Base-by-base conservation (phyloP, 2,329 filamentous ascomycete genomes). In the Pseudopyrenochaeta lycopersici region DNA sequence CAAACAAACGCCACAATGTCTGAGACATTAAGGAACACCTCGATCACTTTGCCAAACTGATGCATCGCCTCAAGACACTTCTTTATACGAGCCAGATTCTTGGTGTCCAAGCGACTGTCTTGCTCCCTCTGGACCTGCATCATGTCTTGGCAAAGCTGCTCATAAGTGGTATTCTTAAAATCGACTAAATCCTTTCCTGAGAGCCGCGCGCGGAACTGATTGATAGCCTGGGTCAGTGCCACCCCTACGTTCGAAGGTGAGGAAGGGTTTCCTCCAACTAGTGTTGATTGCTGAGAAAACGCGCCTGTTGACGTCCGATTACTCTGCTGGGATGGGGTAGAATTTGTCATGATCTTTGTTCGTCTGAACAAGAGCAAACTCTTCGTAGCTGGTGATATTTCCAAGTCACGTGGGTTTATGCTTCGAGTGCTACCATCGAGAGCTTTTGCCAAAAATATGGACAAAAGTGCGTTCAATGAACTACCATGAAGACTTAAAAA, bases 31-130 rank as follows among this genome's bases (percentile, higher is more conserved):
- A 72, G 36, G 54, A 75, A 77, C 1, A 74, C 63, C 27, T 76
- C 70, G 6, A 76, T 62, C 1, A 76, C 59, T 45, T 75, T 71
- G 5, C 68, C 69, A 44, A 72, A 77, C 38, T 78, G 70, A 3
- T 73, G 50, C 72, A 78, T 75, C 1, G 70, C 68, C 46, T 76
- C 66, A 4, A 67, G 49, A 39, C 49, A 67, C 2, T 43, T 44
- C 23, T 64, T 32, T 54, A 65, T 60, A 4, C 64, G 66, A 15
- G 39, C 33, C 7, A 70, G 20, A 15, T 66, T 60, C 42, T 52
- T 57, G 54, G 64, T 53, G 1, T 42, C 54, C 15, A 57, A 59
- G 2, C 41, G 35, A 1, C 41, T 51, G 10, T 68, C 50, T 40
- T 70, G 65, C 21, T 62, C 53, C 9, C 58, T 17, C 21, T 61